Evolutionary conservation across 2,329 filamentous ascomycete species (phyloP).

Genomic region (Mariannaea elegans): DNA sequence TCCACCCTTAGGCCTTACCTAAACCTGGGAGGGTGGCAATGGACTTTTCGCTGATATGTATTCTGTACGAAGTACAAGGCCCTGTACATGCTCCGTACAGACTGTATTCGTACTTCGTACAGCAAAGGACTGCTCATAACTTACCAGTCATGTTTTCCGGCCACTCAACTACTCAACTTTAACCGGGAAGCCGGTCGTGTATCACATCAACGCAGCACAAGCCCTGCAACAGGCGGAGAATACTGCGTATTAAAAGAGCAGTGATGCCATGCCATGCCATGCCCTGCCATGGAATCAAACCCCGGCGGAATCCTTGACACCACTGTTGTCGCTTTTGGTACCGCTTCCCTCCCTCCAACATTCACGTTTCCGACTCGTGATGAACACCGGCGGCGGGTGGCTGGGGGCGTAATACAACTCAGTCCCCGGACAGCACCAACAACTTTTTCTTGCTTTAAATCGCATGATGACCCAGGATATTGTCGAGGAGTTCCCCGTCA

Average conservation of each 20-base stretch:
- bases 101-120: too few relatives aligned
- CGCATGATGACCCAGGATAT: constrained; percentile 11
- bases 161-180: background rate
- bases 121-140: too few relatives aligned
- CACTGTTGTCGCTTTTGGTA: background rate
- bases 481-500: constrained; percentile 20
- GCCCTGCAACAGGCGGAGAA: background rate
- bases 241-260: background rate
- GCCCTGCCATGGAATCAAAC: too few relatives aligned
- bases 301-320: too few relatives aligned
- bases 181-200: constrained; percentile 10
- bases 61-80: too few relatives aligned
- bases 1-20: constrained; percentile 17
- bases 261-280: background rate
- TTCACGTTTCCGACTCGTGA: background rate
- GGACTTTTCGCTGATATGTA: too few relatives aligned
- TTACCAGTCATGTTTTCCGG: too few relatives aligned
- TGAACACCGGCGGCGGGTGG: constrained; percentile 1
- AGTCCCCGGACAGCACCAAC: constrained; percentile 6
- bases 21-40: constrained; percentile 27
- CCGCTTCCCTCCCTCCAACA: background rate
- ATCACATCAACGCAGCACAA: background rate
- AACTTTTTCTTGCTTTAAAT: constrained; percentile 4
- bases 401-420: constrained; percentile 1
- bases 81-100: background rate